Evolutionary conservation across 2,329 filamentous ascomycete species (phyloP).

Genomic region (Cladobotryum protrusum): DNA sequence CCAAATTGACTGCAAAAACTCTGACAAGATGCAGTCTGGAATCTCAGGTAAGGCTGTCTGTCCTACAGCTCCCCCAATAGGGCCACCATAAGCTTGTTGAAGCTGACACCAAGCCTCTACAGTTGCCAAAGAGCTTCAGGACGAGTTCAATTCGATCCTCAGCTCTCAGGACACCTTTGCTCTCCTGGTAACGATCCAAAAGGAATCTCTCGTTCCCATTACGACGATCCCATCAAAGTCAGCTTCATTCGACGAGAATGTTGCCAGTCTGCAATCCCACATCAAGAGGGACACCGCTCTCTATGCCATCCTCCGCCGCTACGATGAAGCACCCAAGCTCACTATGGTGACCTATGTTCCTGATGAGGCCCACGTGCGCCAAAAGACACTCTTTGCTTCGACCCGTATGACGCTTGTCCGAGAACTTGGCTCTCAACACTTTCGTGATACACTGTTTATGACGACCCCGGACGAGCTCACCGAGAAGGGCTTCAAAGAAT

Average conservation of each 20-base stretch:
- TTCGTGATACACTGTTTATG: constrained; percentile 68
- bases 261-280: constrained; percentile 55
- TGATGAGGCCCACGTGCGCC: constrained; percentile 69
- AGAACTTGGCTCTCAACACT: constrained; percentile 72
- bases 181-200: constrained; percentile 63
- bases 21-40: constrained; percentile 63
- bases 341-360: constrained; percentile 73
- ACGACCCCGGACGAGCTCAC: constrained; percentile 66
- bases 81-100: not conserved
- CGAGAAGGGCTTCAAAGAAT: constrained; percentile 61
- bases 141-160: constrained; percentile 65
- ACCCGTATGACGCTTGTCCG: constrained; percentile 69
- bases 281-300: constrained; percentile 61
- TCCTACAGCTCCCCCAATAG: not conserved
- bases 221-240: constrained; percentile 47
- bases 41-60: constrained; percentile 55
- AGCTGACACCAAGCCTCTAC: constrained; percentile 7
- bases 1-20: no score
- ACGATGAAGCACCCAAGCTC: constrained; percentile 52
- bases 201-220: constrained; percentile 61
- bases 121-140: constrained; percentile 73
- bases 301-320: constrained; percentile 69
- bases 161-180: constrained; percentile 57
- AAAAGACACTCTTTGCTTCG: constrained; percentile 81
- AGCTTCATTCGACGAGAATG: constrained; percentile 56